Conservation (phyloP, 2,329 filamentous ascomycete genomes). For the Penicillium thymicola region DNA sequence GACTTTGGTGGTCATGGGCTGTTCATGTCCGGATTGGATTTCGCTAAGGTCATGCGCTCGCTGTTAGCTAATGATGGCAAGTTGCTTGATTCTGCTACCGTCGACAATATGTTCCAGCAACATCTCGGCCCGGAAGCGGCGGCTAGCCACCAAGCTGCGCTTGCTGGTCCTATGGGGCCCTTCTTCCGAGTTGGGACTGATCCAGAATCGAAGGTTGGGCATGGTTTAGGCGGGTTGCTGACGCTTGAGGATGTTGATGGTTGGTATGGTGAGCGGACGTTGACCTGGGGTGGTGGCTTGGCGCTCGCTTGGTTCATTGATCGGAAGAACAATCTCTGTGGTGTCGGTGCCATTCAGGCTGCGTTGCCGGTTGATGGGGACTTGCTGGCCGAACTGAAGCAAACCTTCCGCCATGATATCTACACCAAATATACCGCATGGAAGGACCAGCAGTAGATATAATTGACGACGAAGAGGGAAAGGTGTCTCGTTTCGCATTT, state of each 20-base stretch:
- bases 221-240: conserved; percentile 45
- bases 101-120: conserved; percentile 30
- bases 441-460: conserved; percentile 13
- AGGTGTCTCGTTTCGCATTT: not conserved
- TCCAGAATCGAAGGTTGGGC: conserved; percentile 32
- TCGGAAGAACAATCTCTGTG: conserved; percentile 47
- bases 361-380: conserved; percentile 34
- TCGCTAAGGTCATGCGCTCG: conserved; percentile 30
- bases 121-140: conserved; percentile 29
- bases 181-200: conserved; percentile 40
- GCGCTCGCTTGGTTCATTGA: conserved; percentile 51
- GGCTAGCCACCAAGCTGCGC: conserved; percentile 24
- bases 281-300: conserved; percentile 49
- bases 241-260: conserved; percentile 42
- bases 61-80: conserved; percentile 31
- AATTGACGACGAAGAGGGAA: too few relatives aligned
- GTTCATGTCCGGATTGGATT: conserved; percentile 32
- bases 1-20: conserved; percentile 49
- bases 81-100: conserved; percentile 26
- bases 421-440: conserved; percentile 40
- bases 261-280: conserved; percentile 45
- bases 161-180: conserved; percentile 31
- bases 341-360: conserved; percentile 42
- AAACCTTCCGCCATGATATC: conserved; percentile 44
- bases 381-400: conserved; percentile 36